Evolutionary conservation across 805 yeast species (phyloP), one percentile per base, ranked within the genome.

Genomic region (Saturnispora dispora): DNA sequence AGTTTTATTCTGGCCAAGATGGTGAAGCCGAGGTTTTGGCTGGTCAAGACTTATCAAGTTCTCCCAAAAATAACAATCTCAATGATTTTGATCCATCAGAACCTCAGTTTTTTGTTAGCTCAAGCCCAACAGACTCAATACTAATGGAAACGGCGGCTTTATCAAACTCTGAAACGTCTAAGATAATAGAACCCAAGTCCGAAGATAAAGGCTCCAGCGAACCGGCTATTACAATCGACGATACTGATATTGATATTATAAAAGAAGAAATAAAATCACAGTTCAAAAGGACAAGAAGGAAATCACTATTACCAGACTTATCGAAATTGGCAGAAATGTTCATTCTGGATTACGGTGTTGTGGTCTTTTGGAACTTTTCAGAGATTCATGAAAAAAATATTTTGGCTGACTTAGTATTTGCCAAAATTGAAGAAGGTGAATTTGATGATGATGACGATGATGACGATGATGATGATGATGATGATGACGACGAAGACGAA

Each of bases 331-430:
- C 96, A 0, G 98, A 91, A 61, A 76, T 93, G 73, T 93, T 93
- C 61, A 78, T 93, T 13, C 81, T 91, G 63, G 82, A 81, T 49
- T 93, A 93, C 64, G 99, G 99, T 20, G 95, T 91, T 13, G 88
- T 93, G n/a, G 97, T 93, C 20, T 90, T 93, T 62, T 93, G 99
- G 99, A 93, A 93, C 62, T 89, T 93, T 59, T 81, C 91, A 2
- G 96, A 89, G 63, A 73, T 79, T 7, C 96, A 93, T 63, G 99
- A 93, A 61, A 89, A 89, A 70, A 93, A 91, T 60, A 81, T 93
- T 18, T 74, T 93, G 51, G 98, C 97, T 1, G 99, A 93, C 62
- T 72, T 93, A 56, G 85, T 83, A n/a, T 81, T 85, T 68, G 88
- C 88, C 5, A 67, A 63, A 53, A 56, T 68, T 15, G 64, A 63